Base-by-base conservation (phyloP, 176 grass and related monocot genomes). In the Calamus simplicifolius region DNA sequence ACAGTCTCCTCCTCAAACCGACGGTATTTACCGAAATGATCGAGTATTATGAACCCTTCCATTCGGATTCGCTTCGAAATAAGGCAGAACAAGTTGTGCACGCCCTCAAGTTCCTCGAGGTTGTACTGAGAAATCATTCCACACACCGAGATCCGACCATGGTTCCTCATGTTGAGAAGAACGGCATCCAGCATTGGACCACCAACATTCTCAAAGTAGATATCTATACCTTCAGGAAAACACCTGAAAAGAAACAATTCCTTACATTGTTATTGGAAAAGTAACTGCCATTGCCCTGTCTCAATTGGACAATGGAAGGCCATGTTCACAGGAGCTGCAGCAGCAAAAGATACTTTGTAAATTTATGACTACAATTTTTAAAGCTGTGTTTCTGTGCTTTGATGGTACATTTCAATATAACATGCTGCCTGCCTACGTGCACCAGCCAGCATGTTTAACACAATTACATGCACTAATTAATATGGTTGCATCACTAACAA, bases 1-100 rank as follows among this genome's bases (percentile, higher is more conserved):
- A 58, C 17, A 15, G 52, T 72, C 30, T 69, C 53, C 30, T 62
- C 81, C 64, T 54, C 67, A 27, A 89, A 89, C 68, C 69, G 19
- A 1, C 52, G 60, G 64, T 89, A 85, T 0, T 74, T 50, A 54
- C 78, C 63, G 49, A 54, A 80, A 72, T 82, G 61, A 61, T 95
- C 75, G 0, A 19, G 50, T 26, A 77, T 68, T 12, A 82, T 4
- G 64, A 89, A 85, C 0, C 89, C 89, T 65, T 89, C 68, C 67
- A 89, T 35, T 0, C 56, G 56, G 25, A 89, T 68, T 0, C 72
- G 59, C 80, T 95, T 88, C 16, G 29, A 0, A 0, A 82, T 18
- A 8, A 95, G 7, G 56, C 12, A 62, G 13, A 18, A 35, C 3
- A 95, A 48, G 53, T 55, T 25, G 53, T 21, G 53, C 53, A 55